phyloP scores from a whole-genome alignment of 495 filamentous ascomycete species.

The Xylaria intraflava region DNA sequence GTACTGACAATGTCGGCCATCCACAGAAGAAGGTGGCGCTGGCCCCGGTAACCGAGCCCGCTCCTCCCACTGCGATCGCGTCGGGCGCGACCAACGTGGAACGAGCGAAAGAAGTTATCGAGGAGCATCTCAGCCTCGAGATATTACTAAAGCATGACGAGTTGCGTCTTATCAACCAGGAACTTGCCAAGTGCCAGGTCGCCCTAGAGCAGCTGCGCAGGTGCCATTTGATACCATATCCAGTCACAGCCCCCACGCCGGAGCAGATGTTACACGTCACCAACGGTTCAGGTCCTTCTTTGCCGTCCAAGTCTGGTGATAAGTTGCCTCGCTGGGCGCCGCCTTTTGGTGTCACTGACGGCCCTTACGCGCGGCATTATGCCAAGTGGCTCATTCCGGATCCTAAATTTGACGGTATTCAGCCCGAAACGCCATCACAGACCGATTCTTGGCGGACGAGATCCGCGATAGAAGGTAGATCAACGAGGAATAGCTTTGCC shows the following conservation, averaged over 20 bases:
- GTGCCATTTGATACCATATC: conserved; percentile 84
- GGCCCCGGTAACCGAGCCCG: conserved; percentile 15
- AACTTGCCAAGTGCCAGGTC: conserved; percentile 90
- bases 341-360: conserved; percentile 83
- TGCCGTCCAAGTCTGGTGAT: conserved; percentile 50
- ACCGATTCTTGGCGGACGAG: conserved; percentile 32
- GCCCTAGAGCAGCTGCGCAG: conserved; percentile 93
- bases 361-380: conserved; percentile 91
- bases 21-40: conserved; percentile 27
- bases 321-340: conserved; percentile 61
- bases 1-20: conserved; percentile 28
- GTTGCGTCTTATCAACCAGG: conserved; percentile 87
- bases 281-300: conserved; percentile 61
- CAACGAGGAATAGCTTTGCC: conserved; percentile 64
- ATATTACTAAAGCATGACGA: conserved; percentile 93
- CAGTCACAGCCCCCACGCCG: conserved; percentile 53
- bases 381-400: conserved; percentile 89
- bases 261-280: conserved; percentile 59
- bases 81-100: conserved; percentile 21
- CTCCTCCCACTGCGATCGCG: conserved; percentile 10
- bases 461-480: conserved; percentile 55
- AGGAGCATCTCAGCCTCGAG: conserved; percentile 82
- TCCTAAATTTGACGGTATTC: conserved; percentile 70
- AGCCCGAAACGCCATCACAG: conserved; percentile 30
- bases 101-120: conserved; percentile 62